Percentiles rank a stretch among this genome's conserved stretches.
Conservation (phyloP, 2,329 filamentous ascomycete genomes). For the Xylaria sp. region DNA sequence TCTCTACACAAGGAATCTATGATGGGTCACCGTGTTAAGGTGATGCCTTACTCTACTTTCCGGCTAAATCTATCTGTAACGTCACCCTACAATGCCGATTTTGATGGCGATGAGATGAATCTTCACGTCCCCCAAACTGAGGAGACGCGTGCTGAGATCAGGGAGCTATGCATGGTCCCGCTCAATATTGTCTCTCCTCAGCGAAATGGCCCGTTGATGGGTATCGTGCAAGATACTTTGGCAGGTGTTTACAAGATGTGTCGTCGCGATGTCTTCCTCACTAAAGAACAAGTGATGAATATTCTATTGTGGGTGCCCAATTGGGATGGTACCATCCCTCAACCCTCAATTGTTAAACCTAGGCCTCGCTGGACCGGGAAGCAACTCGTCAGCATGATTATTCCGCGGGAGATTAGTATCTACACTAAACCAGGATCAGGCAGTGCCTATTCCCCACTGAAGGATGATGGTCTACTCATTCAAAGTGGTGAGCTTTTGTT, state of each 20-base stretch:
- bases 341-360: conserved; percentile 93
- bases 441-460: conserved; percentile 64
- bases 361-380: conserved; percentile 97
- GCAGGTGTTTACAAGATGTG: conserved; percentile 98
- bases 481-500: conserved; percentile 90
- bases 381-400: conserved; percentile 93
- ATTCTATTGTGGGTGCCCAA: conserved; percentile 96
- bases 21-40: conserved; percentile 98
- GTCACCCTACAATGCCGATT: conserved; percentile 99
- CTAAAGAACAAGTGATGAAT: conserved; percentile 94
- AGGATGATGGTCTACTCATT: conserved; percentile 83
- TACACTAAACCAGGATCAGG: conserved; percentile 68
- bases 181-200: conserved; percentile 98
- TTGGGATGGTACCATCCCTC: conserved; percentile 95
- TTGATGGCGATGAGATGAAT: conserved; percentile 99
- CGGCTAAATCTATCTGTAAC: conserved; percentile 97
- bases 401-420: conserved; percentile 87
- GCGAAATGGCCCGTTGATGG: conserved; percentile 96
- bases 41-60: conserved; percentile 99
- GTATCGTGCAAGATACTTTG: conserved; percentile 98
- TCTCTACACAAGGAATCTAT: conserved; percentile 99
- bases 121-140: conserved; percentile 98
- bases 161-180: conserved; percentile 96
- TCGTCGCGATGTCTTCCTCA: conserved; percentile 89
- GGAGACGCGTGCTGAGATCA: conserved; percentile 94